Conservation (phyloP, 305 asterid species). For the Rubia occidens region DNA sequence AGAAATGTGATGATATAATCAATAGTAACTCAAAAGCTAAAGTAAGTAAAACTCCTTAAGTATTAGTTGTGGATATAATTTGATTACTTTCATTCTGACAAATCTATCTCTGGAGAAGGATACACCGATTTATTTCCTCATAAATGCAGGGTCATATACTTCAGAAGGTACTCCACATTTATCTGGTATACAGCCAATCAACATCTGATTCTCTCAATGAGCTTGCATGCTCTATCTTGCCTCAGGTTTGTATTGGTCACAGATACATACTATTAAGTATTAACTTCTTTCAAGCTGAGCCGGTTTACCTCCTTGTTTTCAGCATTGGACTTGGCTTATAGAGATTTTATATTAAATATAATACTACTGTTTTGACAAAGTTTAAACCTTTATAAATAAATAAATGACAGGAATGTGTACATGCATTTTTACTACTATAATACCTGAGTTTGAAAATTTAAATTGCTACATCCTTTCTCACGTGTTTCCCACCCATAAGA, state of each 20-base stretch:
- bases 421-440: not conserved
- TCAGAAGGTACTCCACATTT: conserved; percentile 71
- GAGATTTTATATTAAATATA: not conserved
- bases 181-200: conserved; percentile 55
- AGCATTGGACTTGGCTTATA: not conserved
- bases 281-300: not conserved
- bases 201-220: conserved; percentile 54
- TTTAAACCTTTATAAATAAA: not conserved
- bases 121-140: conserved; percentile 16
- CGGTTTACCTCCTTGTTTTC: not conserved
- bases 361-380: not conserved
- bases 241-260: conserved; percentile 44
- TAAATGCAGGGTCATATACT: conserved; percentile 69
- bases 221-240: conserved; percentile 62
- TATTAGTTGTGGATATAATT: not conserved
- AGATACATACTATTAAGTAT: conserved; percentile 1
- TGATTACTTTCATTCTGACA: not conserved
- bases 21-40: conserved; percentile 47
- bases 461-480: not conserved
- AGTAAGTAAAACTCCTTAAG: conserved; percentile 34
- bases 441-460: not conserved
- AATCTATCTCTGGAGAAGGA: conserved; percentile 9
- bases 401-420: not conserved
- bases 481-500: not conserved
- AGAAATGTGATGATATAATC: conserved; percentile 41